Percentiles rank a stretch among this genome's conserved stretches.
These are phyloP conservation scores for Lactarius tabidus DNA, from an alignment of 768 basidiomycete species.

Conservation along the genomic window DNA sequence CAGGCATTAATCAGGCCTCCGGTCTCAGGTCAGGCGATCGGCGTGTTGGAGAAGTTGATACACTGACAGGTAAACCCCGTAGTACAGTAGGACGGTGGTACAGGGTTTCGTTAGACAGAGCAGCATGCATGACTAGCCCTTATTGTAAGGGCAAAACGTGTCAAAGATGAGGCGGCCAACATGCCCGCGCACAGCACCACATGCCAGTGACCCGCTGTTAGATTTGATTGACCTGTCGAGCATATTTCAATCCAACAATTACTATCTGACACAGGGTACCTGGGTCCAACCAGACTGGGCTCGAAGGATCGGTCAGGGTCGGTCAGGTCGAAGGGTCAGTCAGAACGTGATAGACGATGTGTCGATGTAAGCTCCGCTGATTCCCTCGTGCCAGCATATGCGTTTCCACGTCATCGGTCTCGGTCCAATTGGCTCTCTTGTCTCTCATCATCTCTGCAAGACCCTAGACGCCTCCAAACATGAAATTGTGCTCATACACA, in stretches of 20 bases:
- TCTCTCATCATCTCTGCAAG: constrained; percentile 75
- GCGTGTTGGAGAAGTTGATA: too few relatives aligned
- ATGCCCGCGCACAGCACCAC: background rate
- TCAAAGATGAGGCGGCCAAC: background rate
- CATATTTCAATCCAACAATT: background rate
- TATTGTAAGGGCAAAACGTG: background rate
- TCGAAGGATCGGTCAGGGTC: too few relatives aligned
- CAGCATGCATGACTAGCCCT: too few relatives aligned
- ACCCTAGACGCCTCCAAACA: constrained; percentile 44
- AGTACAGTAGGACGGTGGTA: too few relatives aligned
- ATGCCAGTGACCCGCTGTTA: background rate
- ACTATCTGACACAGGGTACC: background rate
- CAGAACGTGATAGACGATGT: background rate
- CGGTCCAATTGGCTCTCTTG: constrained; percentile 77
- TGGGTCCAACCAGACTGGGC: background rate
- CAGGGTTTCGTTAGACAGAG: background rate
- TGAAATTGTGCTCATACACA: constrained; percentile 68
- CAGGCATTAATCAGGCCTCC: too few relatives aligned
- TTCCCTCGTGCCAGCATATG: constrained; percentile 39
- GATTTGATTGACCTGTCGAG: too few relatives aligned
- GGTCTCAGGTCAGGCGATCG: background rate
- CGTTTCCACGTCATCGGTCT: constrained; percentile 74
- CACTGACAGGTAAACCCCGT: too few relatives aligned
- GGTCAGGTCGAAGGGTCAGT: background rate
- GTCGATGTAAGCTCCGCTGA: background rate